Base-by-base conservation (phyloP, 73 alveolate species). In the Symbiodinium pilosum region DNA sequence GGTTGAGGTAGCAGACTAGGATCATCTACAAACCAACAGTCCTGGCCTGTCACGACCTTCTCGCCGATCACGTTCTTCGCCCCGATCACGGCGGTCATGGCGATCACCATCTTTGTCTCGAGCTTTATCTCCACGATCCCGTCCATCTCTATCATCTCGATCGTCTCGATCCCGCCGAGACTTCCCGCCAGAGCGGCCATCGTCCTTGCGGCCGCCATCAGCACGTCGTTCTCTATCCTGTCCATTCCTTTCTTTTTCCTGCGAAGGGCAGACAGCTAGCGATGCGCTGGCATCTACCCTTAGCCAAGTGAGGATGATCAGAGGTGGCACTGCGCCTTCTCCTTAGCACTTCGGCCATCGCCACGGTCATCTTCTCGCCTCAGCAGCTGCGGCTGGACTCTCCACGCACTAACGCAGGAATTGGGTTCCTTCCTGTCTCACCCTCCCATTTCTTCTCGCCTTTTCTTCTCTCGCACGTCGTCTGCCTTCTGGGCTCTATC, bases 41-140 rank as follows among this genome's bases (percentile, higher is more conserved):
- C 43, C 94, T 11, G 30, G 94, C 69, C 94, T 51, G 59, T 86
- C 84, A 21, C 94, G 94, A n/a, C 69, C 94, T 26, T 86, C 94
- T 32, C 85, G 94, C 42, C 85, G 84, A 32, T 56, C 84, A 36
- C 84, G 84, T 71, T 87, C 75, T 20, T 89, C 95, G 12, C 95
- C 40, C 21, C 36, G 93, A 77, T 86, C 85, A 20, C 34, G 68
- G 3, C 73, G n/a, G 12, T 89, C 47, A 28, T 41, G 75, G n/a
- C 73, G 68, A n/a, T 87, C 85, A 40, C 59, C 94, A 54, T 81
- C 34, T 9, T 83, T 44, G 32, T 87, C 94, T 24, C 43, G 64
- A 21, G 68, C 34, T 32, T 83, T 24, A 8, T 87, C 94, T 52
- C 85, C 41, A 14, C 43, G 73, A 40, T 89, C 95, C 9, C 43